phyloP scores from a whole-genome alignment of 805 yeast species.

The Kodamaea neixiangensis region DNA sequence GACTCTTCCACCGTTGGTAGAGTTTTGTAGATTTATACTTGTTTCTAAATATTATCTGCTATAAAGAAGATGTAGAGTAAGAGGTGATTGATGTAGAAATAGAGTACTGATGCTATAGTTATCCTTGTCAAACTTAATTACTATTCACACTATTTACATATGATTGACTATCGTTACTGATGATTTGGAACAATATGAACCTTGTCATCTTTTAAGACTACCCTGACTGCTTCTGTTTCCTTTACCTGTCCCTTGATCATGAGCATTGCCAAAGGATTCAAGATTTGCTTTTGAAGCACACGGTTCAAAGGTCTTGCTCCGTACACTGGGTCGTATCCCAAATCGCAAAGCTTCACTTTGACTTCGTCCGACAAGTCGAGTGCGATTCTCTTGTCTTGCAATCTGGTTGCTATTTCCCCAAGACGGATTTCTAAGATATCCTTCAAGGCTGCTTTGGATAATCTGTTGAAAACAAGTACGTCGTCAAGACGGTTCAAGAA shows the following conservation, averaged over 20 bases:
- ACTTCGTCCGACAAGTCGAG: conserved; percentile 59
- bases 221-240: conserved; percentile 34
- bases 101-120: too few relatives aligned
- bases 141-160: not conserved
- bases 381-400: conserved; percentile 74
- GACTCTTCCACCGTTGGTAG: conserved; percentile 52
- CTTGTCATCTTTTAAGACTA: conserved; percentile 26
- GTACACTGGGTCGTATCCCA: conserved; percentile 88
- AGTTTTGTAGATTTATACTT: conserved; percentile 35
- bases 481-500: conserved; percentile 94
- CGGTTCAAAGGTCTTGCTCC: conserved; percentile 98
- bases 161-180: conserved; percentile 9
- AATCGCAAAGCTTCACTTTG: conserved; percentile 73
- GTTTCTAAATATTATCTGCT: conserved; percentile 4
- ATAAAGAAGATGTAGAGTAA: not conserved
- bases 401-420: conserved; percentile 74
- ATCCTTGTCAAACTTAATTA: not conserved
- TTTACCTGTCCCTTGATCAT: conserved; percentile 77
- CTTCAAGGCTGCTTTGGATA: conserved; percentile 72
- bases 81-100: not conserved
- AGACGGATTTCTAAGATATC: conserved; percentile 85
- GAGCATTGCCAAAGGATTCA: conserved; percentile 84
- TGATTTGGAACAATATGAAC: conserved; percentile 37
- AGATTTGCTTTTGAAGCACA: conserved; percentile 75
- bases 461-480: conserved; percentile 86